A percentile compares a stretch with the other conserved stretches of the same genome.
phyloP scores from a whole-genome alignment of 305 asterid species.

The Salvia sclarea region DNA sequence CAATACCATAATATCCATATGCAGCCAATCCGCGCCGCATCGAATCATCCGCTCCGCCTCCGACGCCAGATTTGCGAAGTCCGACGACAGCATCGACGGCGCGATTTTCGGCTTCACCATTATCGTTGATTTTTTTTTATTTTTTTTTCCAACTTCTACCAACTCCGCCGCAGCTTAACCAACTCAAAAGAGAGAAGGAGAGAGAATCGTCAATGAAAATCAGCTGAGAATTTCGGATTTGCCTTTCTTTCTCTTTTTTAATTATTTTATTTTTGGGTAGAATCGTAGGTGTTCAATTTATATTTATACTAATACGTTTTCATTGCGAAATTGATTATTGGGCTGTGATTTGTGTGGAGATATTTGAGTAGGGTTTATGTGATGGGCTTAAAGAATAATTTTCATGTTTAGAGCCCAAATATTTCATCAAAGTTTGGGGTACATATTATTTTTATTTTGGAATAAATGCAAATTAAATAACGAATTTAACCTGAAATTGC shows the following conservation, averaged over 20 bases:
- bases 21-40: constrained; percentile 95
- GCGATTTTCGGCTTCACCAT: constrained; percentile 79
- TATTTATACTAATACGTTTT: not conserved
- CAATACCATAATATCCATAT: constrained; percentile 90
- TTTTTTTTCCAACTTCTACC: not conserved
- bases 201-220: not conserved
- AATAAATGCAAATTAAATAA: no score
- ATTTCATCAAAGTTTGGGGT: no score
- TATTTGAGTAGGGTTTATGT: no score
- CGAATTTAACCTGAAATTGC: no score
- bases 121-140: not conserved
- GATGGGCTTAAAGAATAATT: no score
- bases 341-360: no score
- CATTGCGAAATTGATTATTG: not conserved
- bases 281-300: not conserved
- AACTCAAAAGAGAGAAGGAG: not conserved
- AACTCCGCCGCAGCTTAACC: constrained; percentile 12
- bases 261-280: not conserved
- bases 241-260: not conserved
- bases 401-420: no score
- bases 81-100: constrained; percentile 95
- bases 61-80: constrained; percentile 84
- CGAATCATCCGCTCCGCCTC: constrained; percentile 76
- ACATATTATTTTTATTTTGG: no score
- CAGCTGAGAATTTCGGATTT: not conserved